Evolutionary conservation across 73 alveolate species (phyloP).

Genomic region (Paramecium tetraurelia): DNA sequence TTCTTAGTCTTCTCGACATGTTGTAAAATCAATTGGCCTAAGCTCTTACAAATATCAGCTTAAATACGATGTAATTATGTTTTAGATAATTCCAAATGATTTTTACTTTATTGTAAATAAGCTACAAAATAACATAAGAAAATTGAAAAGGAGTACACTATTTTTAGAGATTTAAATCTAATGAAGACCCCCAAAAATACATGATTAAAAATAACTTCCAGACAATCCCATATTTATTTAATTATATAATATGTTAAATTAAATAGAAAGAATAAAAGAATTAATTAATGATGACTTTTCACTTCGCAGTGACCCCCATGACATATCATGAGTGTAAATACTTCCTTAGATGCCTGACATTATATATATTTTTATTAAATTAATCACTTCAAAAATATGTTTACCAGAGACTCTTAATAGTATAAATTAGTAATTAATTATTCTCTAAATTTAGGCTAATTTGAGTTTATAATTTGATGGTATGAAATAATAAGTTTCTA

Average conservation of each 20-base stretch:
- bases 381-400: background rate
- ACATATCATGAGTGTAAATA: constrained; percentile 10
- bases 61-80: background rate
- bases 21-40: background rate
- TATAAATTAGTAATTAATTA: background rate
- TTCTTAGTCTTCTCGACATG: background rate
- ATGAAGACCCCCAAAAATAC: background rate
- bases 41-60: background rate
- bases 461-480: background rate
- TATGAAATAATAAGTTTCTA: background rate
- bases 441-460: no score
- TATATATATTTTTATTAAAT: background rate
- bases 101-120: background rate
- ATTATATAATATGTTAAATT: background rate
- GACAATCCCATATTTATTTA: background rate
- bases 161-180: background rate
- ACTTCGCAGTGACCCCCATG: constrained; percentile 48
- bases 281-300: constrained; percentile 5
- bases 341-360: constrained; percentile 37
- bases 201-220: background rate
- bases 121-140: background rate
- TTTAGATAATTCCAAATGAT: background rate
- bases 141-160: background rate
- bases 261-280: background rate
- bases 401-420: background rate